Conservation (phyloP, 495 filamentous ascomycete genomes). For the Aspergillus egyptiacus region DNA sequence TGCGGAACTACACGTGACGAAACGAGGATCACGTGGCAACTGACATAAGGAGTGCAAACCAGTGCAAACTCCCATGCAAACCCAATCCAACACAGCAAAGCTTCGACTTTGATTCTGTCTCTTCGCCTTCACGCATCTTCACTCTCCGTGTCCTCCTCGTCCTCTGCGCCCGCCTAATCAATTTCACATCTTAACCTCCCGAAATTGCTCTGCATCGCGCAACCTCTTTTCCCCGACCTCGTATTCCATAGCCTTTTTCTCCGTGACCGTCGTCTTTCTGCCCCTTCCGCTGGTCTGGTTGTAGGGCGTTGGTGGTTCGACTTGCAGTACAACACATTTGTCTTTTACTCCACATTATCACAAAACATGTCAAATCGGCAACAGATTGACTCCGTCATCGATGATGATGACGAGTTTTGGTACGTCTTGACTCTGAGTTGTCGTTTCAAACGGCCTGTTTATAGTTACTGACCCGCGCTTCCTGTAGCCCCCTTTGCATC, state of each 20-base stretch:
- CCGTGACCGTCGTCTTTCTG: constrained; percentile 12
- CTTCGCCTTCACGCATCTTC: constrained; percentile 18
- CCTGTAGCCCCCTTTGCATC: constrained; percentile 85
- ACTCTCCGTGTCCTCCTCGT: constrained; percentile 9
- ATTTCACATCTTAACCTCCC: constrained; percentile 15
- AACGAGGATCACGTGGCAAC: neutral
- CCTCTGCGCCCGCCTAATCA: constrained; percentile 22
- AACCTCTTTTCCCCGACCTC: constrained; percentile 13
- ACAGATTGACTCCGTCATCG: constrained; percentile 93
- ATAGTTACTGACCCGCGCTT: constrained; percentile 17
- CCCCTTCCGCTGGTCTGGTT: constrained; percentile 20
- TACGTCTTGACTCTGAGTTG: constrained; percentile 36
- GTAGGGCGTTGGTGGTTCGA: constrained; percentile 27
- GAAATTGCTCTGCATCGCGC: constrained; percentile 17
- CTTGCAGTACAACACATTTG: constrained; percentile 14
- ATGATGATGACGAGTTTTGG: constrained; percentile 94
- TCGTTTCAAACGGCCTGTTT: neutral
- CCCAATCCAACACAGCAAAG: constrained; percentile 36
- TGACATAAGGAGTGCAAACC: constrained; percentile 28
- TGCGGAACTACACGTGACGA: constrained; percentile 18
- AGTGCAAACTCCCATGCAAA: constrained; percentile 31
- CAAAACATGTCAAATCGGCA: constrained; percentile 53
- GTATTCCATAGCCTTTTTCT: constrained; percentile 12
- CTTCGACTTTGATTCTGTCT: constrained; percentile 35
- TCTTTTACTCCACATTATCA: constrained; percentile 23